phyloP scores from a whole-genome alignment of 257 asterid genomes.

The Solanum medicagineum region DNA sequence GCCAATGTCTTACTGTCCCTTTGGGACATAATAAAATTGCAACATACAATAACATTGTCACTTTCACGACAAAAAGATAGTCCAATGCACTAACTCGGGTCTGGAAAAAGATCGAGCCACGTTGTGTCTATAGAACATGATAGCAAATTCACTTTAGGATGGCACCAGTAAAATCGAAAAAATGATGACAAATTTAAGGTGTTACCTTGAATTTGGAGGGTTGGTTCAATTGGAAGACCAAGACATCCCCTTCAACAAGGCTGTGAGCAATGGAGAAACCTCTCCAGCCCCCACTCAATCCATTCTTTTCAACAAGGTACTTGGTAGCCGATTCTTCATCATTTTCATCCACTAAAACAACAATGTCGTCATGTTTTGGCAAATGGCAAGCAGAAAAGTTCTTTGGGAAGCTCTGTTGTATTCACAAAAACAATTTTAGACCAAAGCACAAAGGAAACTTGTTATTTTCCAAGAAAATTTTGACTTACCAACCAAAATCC shows the following conservation, averaged over 20 bases:
- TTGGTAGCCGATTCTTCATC: constrained; percentile 24
- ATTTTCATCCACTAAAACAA: constrained; percentile 43
- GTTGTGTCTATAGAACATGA: not conserved
- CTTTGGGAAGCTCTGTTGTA: constrained; percentile 41
- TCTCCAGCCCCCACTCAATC: constrained; percentile 69
- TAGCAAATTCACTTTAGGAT: not conserved
- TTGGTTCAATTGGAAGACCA: constrained; percentile 45
- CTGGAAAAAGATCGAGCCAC: not conserved
- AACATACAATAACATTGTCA: not conserved
- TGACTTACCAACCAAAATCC: constrained; percentile 54
- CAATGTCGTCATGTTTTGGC: constrained; percentile 32
- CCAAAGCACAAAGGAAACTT: not conserved
- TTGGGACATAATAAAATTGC: not conserved
- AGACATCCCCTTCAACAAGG: constrained; percentile 52
- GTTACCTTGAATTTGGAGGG: constrained; percentile 54
- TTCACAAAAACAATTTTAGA: not conserved
- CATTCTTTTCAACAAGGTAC: constrained; percentile 29
- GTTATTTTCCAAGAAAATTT: not conserved
- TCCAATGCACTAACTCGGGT: not conserved
- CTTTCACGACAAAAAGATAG: not conserved
- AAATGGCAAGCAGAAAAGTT: constrained; percentile 33
- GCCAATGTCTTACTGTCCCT: not conserved
- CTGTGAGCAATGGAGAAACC: constrained; percentile 50
- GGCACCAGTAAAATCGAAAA: not conserved
- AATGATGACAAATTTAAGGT: not conserved